Evolutionary conservation across 768 basidiomycete genomes (phyloP).

Genomic region (Clathrus columnatus): DNA sequence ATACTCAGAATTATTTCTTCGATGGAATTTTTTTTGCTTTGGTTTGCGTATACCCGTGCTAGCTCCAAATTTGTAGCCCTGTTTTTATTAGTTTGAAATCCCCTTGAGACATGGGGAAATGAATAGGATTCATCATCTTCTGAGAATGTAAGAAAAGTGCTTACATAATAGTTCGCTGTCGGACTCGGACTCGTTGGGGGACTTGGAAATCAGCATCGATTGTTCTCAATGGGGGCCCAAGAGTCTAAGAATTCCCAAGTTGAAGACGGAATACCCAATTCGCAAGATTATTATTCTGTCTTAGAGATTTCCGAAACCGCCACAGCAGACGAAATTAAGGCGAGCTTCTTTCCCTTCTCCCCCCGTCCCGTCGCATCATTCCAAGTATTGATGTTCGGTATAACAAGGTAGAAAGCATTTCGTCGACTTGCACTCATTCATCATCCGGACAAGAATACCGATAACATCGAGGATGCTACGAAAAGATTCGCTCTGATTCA

Average conservation of each 20-base stretch:
- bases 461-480: constrained; percentile 79
- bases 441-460: constrained; percentile 83
- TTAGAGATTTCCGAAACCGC: constrained; percentile 77
- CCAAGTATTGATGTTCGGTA: constrained; percentile 10
- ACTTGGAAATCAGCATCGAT: too few relatives aligned
- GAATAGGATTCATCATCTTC: too few relatives aligned
- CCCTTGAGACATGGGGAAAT: too few relatives aligned
- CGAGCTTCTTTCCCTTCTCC: constrained; percentile 19
- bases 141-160: too few relatives aligned
- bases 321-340: constrained; percentile 85
- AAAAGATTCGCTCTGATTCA: constrained; percentile 81
- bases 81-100: constrained; percentile 9
- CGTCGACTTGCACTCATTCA: constrained; percentile 75
- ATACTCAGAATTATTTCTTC: background rate
- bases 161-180: too few relatives aligned
- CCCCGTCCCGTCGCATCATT: background rate
- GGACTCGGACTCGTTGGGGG: too few relatives aligned
- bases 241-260: constrained; percentile 42
- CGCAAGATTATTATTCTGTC: constrained; percentile 72
- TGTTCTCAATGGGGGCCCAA: constrained; percentile 73
- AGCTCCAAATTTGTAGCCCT: constrained; percentile 3
- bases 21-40: background rate
- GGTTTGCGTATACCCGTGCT: background rate
- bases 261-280: constrained; percentile 17
- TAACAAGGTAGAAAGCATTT: constrained; percentile 57